These are phyloP conservation scores for Pistacia integerrima DNA, from an alignment of 345 rosid genomes.

Conservation along the genomic window DNA sequence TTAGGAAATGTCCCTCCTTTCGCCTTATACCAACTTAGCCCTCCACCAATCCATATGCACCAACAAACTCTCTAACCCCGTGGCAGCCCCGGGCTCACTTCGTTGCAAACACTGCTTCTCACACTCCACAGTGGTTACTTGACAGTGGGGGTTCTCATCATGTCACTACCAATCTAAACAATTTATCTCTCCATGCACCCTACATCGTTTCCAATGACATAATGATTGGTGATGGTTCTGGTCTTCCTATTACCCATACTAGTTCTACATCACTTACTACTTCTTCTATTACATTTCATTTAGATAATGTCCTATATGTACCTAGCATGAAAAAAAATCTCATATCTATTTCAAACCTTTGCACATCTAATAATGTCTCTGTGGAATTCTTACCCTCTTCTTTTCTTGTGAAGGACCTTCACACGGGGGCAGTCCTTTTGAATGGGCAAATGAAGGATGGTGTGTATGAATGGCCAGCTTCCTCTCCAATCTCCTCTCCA, in stretches of 20 bases:
- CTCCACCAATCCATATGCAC: neutral
- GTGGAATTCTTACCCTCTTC: no score
- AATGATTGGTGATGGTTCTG: neutral
- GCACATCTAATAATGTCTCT: no score
- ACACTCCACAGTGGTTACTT: neutral
- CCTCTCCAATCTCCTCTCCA: no score
- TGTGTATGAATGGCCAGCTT: no score
- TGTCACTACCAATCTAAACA: neutral
- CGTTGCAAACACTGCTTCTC: neutral
- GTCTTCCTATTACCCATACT: neutral
- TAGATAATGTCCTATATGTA: no score
- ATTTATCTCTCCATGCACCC: neutral
- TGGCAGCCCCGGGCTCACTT: neutral
- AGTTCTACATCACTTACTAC: neutral
- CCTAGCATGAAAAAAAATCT: neutral
- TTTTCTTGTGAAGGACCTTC: no score
- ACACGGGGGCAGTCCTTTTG: no score
- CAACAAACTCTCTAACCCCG: neutral
- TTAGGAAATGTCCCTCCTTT: neutral
- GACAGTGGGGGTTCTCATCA: slow-evolving; percentile 14
- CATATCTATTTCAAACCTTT: no score
- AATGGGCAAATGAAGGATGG: no score
- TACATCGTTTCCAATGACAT: neutral
- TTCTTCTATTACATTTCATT: neutral
- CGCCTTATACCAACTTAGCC: neutral